Evolutionary conservation across 23 red algal genomes (phyloP).

Genomic region (Gracilaria gracilis): DNA sequence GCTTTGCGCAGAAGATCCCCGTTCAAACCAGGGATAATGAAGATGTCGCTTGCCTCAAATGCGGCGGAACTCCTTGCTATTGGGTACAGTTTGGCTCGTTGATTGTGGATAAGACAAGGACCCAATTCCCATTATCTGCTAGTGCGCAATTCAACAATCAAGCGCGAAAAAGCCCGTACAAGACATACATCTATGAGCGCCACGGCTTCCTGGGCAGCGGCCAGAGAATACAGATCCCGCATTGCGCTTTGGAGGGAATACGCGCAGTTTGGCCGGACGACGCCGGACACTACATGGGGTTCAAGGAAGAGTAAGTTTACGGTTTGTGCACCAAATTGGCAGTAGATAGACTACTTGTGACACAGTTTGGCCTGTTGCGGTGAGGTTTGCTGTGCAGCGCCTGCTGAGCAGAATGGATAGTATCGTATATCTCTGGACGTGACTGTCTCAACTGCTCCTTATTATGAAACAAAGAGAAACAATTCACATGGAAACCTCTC

Average conservation of each 20-base stretch:
- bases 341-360: too few relatives aligned
- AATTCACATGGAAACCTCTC: conserved; percentile 1
- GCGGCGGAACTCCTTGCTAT: conserved; percentile 1
- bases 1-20: not conserved
- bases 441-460: not conserved
- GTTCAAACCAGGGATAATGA: not conserved
- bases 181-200: not conserved
- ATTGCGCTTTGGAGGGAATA: not conserved
- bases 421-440: too few relatives aligned
- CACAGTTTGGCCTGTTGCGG: too few relatives aligned
- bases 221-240: not conserved
- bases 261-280: too few relatives aligned
- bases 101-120: not conserved
- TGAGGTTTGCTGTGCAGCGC: too few relatives aligned
- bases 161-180: not conserved
- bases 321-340: too few relatives aligned
- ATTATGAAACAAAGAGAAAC: not conserved
- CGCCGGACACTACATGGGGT: too few relatives aligned
- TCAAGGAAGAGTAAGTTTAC: too few relatives aligned
- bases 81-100: not conserved
- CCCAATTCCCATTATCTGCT: not conserved
- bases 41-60: not conserved
- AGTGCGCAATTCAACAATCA: not conserved
- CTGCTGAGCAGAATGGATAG: too few relatives aligned
- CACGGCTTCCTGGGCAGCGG: not conserved